Base-by-base conservation (phyloP, 208 protist genomes). In the Angomonas deanei region DNA sequence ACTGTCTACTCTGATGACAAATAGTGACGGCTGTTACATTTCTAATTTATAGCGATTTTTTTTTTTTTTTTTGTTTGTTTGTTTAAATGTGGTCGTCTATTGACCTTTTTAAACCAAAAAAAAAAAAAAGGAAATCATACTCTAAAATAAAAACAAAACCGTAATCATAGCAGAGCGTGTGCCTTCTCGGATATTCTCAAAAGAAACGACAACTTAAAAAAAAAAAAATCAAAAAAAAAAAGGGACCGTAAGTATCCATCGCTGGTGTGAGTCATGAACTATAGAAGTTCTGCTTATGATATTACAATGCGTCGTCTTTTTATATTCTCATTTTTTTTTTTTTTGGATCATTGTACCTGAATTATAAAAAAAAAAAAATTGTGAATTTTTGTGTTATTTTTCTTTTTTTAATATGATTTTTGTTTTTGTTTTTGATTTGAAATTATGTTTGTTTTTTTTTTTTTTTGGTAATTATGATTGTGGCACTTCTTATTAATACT, bases 401-500 rank as follows among this genome's bases (percentile, higher is more conserved):
- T 8, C 6, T 61, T 15, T 42, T 53, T 53, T 28, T 28, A 28
- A 28, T 28, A 8, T 28, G 47, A 26, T 8, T 53, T 15, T 24
- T 24, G 5, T 8, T 53, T 24, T 53, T 28, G 19, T 24, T 28
- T 53, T 53, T 28, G 10, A 23, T 53, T 53, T 26, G 21, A 11
- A 23, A 53, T 53, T 53, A 53, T 42, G 8, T 48, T 52, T 54
- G 3, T 59, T 3, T 66, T n/a, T 58, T 1, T 61, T 26, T 36
- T 56, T 62, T 62, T 63, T 36, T 68, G 13, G 57, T 50, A 58
- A 5, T 61, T 61, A 38, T 69, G 48, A 33, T 46, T 24, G 52
- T 59, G 27, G 39, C 30, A 32, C 21, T 33, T 52, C 34, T 58
- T 61, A 55, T 54, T 57, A 50, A 28, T 46, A n/a, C 19, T 15